Conservation (phyloP, 352 stramenopile species). For the Hyaloperonospora arabidopsidis region DNA sequence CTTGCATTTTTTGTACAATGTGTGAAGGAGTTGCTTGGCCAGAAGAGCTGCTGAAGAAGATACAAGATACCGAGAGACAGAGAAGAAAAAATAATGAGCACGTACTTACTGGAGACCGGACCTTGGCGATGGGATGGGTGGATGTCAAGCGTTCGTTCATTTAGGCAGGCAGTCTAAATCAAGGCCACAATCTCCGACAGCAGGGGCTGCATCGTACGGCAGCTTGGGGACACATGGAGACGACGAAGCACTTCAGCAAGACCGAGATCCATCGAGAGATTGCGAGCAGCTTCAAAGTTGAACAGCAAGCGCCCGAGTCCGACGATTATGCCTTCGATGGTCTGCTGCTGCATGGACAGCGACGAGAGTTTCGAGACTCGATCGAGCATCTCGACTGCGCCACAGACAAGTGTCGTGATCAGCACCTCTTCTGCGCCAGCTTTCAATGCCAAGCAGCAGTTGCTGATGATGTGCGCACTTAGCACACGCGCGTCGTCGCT, state of each 20-base stretch:
- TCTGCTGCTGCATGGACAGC: conserved; percentile 29
- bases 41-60: no score
- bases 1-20: no score
- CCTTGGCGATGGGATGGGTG: no score
- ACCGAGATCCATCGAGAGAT: conserved; percentile 51
- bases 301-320: conserved; percentile 55
- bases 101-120: no score
- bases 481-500: conserved; percentile 43
- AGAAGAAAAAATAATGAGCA: no score
- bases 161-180: conserved; percentile 30
- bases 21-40: no score
- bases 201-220: conserved; percentile 42
- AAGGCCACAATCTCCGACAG: conserved; percentile 53
- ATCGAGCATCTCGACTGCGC: conserved; percentile 60
- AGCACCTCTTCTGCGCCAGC: conserved; percentile 65
- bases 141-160: not conserved
- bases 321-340: conserved; percentile 53
- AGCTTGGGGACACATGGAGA: conserved; percentile 34
- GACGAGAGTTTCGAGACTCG: conserved; percentile 36
- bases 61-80: no score
- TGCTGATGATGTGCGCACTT: conserved; percentile 55
- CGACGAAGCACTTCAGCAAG: conserved; percentile 57
- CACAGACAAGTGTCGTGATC: conserved; percentile 63
- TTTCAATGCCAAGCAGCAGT: conserved; percentile 58
- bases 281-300: conserved; percentile 53